A percentile compares a stretch with the other conserved stretches of the same genome.
These are phyloP conservation scores for Psidium friedrichsthalianum DNA, from an alignment of 345 rosid genomes.

Conservation along the genomic window DNA sequence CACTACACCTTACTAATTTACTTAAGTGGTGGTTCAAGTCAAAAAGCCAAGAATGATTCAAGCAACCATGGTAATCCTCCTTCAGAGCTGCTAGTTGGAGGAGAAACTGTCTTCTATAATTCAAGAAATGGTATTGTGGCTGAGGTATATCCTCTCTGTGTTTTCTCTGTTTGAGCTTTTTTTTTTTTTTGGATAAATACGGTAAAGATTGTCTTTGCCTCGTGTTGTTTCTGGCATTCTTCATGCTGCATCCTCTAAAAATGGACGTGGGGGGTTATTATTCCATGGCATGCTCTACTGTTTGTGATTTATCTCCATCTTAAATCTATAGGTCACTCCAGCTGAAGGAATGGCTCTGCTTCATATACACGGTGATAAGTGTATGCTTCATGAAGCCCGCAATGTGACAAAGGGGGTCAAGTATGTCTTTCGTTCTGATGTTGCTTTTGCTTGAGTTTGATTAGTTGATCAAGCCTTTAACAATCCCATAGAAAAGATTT, in stretches of 20 bases:
- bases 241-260: background rate
- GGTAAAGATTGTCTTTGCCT: background rate
- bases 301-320: background rate
- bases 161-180: background rate
- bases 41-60: constrained; percentile 28
- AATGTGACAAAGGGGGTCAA: constrained; percentile 70
- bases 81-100: constrained; percentile 56
- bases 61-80: constrained; percentile 25
- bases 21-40: constrained; percentile 47
- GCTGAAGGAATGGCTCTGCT: constrained; percentile 86
- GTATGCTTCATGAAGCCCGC: constrained; percentile 87
- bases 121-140: constrained; percentile 65
- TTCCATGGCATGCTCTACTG: background rate
- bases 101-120: constrained; percentile 89
- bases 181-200: background rate
- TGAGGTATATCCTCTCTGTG: constrained; percentile 37
- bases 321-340: constrained; percentile 60
- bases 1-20: constrained; percentile 81
- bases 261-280: background rate
- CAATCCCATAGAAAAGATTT: background rate
- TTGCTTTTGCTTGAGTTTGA: constrained; percentile 60
- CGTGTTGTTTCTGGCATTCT: background rate
- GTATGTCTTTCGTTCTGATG: constrained; percentile 88
- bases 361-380: constrained; percentile 85
- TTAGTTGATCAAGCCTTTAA: background rate